Percentiles rank a stretch among this genome's conserved stretches.
Conservation (phyloP, 1,284 basidiomycete species). For the Fomes fomentarius region DNA sequence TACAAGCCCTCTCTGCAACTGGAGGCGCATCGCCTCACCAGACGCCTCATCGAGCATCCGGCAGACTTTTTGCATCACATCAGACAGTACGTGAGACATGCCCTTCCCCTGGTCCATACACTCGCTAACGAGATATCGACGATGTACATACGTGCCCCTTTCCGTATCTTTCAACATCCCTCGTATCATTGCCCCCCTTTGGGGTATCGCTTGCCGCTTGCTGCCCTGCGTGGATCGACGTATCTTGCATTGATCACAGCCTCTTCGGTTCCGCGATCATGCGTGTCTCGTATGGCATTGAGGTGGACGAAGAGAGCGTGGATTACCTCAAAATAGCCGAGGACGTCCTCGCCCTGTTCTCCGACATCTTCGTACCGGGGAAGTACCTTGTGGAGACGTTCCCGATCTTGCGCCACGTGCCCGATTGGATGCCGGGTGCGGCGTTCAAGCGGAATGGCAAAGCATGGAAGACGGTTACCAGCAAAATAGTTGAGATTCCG, state of each 20-base stretch:
- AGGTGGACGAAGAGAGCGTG: constrained; percentile 4
- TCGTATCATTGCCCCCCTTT: neutral
- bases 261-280: constrained; percentile 11
- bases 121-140: no score
- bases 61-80: constrained; percentile 18
- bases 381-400: constrained; percentile 6
- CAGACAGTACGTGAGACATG: constrained; percentile 19
- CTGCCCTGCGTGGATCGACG: no score
- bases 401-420: neutral
- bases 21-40: constrained; percentile 9
- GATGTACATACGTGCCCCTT: no score
- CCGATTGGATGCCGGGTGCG: constrained; percentile 1
- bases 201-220: neutral
- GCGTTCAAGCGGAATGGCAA: neutral
- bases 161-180: neutral
- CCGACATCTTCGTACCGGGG: neutral
- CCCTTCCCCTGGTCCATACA: no score
- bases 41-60: constrained; percentile 3
- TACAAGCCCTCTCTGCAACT: constrained; percentile 5
- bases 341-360: neutral
- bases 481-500: neutral
- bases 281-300: constrained; percentile 11
- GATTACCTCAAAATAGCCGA: constrained; percentile 6
- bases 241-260: no score
- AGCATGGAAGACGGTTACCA: neutral